A percentile compares a stretch with the other conserved stretches of the same genome.
phyloP scores from a whole-genome alignment of 805 yeast species.

The Kodamaea laetipori region DNA sequence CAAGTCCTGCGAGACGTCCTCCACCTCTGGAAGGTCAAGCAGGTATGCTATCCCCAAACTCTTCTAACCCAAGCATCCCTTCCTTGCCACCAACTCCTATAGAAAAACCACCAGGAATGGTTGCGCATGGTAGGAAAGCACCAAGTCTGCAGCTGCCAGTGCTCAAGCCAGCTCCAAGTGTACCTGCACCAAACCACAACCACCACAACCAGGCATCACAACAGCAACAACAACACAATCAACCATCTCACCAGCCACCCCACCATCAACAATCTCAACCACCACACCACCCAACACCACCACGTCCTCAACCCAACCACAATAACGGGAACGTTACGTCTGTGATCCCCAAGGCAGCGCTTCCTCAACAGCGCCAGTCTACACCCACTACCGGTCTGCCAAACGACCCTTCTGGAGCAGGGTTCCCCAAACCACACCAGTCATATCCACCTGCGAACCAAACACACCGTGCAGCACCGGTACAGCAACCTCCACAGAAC shows the following conservation, averaged over 20 bases:
- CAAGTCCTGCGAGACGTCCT: conserved; percentile 1
- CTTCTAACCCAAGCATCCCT: neutral
- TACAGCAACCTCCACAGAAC: conserved; percentile 9
- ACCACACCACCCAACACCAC: neutral
- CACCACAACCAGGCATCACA: neutral
- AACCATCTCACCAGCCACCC: neutral
- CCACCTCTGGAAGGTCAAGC: neutral
- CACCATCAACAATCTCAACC: neutral
- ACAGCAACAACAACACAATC: neutral
- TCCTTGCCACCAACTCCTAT: conserved; percentile 6
- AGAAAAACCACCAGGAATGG: conserved; percentile 6
- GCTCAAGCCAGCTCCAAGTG: neutral
- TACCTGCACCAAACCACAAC: neutral
- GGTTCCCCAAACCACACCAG: neutral
- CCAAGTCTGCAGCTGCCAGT: neutral
- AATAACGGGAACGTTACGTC: neutral
- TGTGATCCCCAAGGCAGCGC: conserved; percentile 1
- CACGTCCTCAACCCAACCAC: neutral
- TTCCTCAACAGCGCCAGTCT: conserved; percentile 1
- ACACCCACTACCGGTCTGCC: neutral
- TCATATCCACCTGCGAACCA: conserved; percentile 3
- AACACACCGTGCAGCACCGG: conserved; percentile 12
- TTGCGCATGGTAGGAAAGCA: neutral
- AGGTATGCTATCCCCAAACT: neutral
- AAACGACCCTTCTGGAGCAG: neutral